These are phyloP conservation scores for Phaeosphaeria sp. DNA, from an alignment of 2,329 filamentous ascomycete genomes.

Conservation along the genomic window DNA sequence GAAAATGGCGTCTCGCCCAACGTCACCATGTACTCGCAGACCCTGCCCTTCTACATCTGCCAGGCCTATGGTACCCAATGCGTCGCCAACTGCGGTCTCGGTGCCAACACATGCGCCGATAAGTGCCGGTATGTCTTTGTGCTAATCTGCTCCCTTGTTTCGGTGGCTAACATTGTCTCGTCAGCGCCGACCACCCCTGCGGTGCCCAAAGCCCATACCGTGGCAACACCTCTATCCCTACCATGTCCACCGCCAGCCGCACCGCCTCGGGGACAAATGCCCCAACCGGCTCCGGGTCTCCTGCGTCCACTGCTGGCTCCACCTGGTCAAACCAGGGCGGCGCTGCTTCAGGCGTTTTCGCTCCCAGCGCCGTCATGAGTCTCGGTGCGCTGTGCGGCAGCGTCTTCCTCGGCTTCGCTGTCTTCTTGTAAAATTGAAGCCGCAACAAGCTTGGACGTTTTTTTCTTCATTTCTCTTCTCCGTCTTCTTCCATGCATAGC, in stretches of 20 bases:
- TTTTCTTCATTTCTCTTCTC: not conserved
- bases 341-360: conserved; percentile 52
- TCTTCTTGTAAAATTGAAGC: conserved; percentile 38
- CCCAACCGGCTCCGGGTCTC: conserved; percentile 42
- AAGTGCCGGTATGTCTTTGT: conserved; percentile 58
- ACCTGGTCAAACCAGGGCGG: conserved; percentile 17
- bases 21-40: conserved; percentile 77
- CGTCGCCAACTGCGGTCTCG: conserved; percentile 60
- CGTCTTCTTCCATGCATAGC: conserved; percentile 20
- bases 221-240: conserved; percentile 62
- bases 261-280: conserved; percentile 33
- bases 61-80: conserved; percentile 74
- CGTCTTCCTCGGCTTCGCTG: conserved; percentile 64
- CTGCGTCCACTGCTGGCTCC: conserved; percentile 24
- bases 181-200: conserved; percentile 68
- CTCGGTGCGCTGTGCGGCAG: conserved; percentile 61
- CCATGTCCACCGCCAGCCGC: conserved; percentile 52
- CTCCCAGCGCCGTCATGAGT: conserved; percentile 64
- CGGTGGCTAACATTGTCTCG: conserved; percentile 4
- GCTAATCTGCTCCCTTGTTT: not conserved
- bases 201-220: conserved; percentile 70
- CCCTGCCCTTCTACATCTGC: conserved; percentile 80
- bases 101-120: conserved; percentile 64
- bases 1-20: conserved; percentile 71
- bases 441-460: no score